These are phyloP conservation scores for Dichomitus squalens DNA, from an alignment of 1,284 basidiomycete species.

Conservation along the genomic window DNA sequence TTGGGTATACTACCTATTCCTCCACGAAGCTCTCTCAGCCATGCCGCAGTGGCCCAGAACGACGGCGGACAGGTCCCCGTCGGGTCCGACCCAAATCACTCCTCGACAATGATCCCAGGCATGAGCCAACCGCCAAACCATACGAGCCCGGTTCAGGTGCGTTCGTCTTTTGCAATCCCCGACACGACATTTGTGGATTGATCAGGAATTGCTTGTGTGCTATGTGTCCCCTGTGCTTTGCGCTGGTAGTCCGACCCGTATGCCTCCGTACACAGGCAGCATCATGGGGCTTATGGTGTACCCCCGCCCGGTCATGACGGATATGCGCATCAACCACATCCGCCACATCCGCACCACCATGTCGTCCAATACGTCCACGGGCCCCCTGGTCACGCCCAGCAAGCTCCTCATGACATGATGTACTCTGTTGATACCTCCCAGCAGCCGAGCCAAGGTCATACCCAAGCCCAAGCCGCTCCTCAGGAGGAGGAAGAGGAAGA, in stretches of 20 bases:
- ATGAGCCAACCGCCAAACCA: slow-evolving; percentile 25
- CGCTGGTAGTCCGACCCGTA: slow-evolving; percentile 11
- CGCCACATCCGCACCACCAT: slow-evolving; percentile 11
- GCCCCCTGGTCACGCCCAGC: slow-evolving; percentile 7
- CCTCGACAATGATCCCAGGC: slow-evolving; percentile 17
- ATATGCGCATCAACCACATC: slow-evolving; percentile 2
- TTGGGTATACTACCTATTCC: neutral
- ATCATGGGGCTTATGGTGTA: slow-evolving; percentile 2
- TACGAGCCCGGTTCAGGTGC: slow-evolving; percentile 20
- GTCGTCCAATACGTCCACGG: slow-evolving; percentile 17
- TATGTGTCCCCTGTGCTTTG: neutral
- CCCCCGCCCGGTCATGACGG: slow-evolving; percentile 7
- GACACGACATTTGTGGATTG: neutral
- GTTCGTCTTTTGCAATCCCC: neutral
- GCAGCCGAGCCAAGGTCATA: slow-evolving; percentile 2
- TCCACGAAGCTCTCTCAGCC: slow-evolving; percentile 19
- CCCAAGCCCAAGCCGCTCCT: neutral
- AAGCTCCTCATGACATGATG: slow-evolving; percentile 6
- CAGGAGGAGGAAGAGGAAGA: slow-evolving; percentile 5
- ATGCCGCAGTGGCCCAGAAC: slow-evolving; percentile 11
- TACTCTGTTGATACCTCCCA: slow-evolving; percentile 4
- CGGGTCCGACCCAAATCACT: slow-evolving; percentile 21
- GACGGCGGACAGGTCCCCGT: slow-evolving; percentile 5
- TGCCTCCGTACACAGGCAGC: slow-evolving; percentile 13
- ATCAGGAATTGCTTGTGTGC: neutral